phyloP scores from a whole-genome alignment of 176 grass and related monocot genomes.

The Triticum dicoccoides region DNA sequence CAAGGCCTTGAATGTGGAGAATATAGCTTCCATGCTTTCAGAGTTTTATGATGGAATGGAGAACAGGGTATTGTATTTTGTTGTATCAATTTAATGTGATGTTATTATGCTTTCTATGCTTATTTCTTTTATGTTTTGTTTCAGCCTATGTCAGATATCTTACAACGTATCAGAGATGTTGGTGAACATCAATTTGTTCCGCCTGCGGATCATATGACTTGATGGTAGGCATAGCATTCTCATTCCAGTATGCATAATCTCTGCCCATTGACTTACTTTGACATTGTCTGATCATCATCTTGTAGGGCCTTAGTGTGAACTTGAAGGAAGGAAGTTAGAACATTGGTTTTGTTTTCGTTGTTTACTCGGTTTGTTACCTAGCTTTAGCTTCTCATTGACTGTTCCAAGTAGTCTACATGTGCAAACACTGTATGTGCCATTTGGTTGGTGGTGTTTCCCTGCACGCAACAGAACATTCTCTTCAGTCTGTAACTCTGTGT shows the following conservation, averaged over 20 bases:
- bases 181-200: not conserved
- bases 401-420: not conserved
- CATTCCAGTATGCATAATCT: not conserved
- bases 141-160: not conserved
- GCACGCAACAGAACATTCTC: not conserved
- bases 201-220: not conserved
- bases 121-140: not conserved
- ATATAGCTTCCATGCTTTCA: not conserved
- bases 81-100: not conserved
- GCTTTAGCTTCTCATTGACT: not conserved
- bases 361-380: not conserved
- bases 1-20: not conserved
- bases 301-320: not conserved
- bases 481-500: not conserved
- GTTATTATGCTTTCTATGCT: not conserved
- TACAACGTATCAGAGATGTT: not conserved
- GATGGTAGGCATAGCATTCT: not conserved
- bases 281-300: not conserved
- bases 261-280: not conserved
- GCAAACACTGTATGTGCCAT: not conserved
- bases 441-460: not conserved
- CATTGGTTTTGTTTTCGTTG: not conserved
- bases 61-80: not conserved
- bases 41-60: not conserved
- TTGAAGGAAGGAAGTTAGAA: not conserved